Evolutionary conservation across 139 green algal genomes (phyloP).

Genomic region (Asterochloris sp.): DNA sequence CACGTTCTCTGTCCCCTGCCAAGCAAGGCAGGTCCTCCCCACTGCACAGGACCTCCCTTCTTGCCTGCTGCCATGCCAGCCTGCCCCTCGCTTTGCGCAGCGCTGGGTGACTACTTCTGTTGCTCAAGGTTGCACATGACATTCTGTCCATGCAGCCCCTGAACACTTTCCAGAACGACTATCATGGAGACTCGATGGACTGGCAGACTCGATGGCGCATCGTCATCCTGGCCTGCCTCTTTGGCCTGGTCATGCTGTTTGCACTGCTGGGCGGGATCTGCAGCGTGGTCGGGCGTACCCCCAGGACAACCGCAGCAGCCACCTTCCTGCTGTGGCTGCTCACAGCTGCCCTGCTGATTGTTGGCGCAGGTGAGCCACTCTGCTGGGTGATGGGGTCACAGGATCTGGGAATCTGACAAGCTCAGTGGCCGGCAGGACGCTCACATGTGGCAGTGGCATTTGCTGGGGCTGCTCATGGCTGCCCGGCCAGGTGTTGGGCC

Average conservation of each 20-base stretch:
- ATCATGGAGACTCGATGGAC: neutral
- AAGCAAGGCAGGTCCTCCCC: neutral
- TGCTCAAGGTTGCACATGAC: neutral
- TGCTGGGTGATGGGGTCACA: neutral
- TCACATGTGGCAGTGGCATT: neutral
- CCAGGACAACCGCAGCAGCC: conserved; percentile 8
- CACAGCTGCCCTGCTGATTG: conserved; percentile 3
- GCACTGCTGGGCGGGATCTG: neutral
- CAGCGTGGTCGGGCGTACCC: neutral
- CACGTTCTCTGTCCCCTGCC: neutral
- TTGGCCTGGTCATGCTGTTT: conserved; percentile 18
- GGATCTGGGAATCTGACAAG: neutral
- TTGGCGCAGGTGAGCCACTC: conserved; percentile 6
- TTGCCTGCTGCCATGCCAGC: neutral
- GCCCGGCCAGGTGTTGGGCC: neutral
- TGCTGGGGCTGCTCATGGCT: neutral
- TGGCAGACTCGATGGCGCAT: conserved; percentile 1
- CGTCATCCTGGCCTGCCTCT: conserved; percentile 5
- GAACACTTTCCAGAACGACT: conserved; percentile 3
- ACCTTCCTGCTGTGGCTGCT: conserved; percentile 1
- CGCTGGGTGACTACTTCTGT: neutral
- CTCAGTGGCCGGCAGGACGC: neutral
- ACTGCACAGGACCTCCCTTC: neutral
- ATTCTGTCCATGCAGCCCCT: neutral
- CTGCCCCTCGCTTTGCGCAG: neutral